These are phyloP conservation scores for Leucoagaricus sp. DNA, from an alignment of 1,284 basidiomycete genomes.

Conservation along the genomic window DNA sequence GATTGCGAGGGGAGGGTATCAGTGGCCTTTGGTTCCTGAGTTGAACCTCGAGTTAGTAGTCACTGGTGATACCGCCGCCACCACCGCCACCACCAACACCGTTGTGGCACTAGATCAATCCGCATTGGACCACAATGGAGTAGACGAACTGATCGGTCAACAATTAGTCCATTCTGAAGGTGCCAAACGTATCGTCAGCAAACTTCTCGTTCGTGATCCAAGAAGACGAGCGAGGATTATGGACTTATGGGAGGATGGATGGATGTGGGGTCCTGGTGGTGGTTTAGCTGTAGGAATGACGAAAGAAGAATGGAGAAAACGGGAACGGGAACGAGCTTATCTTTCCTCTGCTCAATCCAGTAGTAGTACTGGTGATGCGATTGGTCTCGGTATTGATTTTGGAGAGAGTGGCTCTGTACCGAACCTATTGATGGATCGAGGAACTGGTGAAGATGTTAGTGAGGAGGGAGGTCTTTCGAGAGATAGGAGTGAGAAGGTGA, in stretches of 20 bases:
- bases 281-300: conserved; percentile 18
- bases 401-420: conserved; percentile 3
- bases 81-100: too few relatives aligned
- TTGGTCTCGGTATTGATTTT: conserved; percentile 12
- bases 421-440: background rate
- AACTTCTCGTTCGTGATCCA: conserved; percentile 71
- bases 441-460: conserved; percentile 4
- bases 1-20: conserved; percentile 78
- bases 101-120: too few relatives aligned
- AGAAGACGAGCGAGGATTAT: conserved; percentile 56
- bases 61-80: too few relatives aligned
- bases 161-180: conserved; percentile 47
- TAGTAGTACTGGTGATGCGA: too few relatives aligned
- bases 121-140: background rate
- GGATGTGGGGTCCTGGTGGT: conserved; percentile 48
- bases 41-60: background rate
- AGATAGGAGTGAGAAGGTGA: background rate
- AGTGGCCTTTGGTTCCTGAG: conserved; percentile 51
- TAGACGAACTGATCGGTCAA: conserved; percentile 32
- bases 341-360: background rate
- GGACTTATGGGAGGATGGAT: conserved; percentile 68
- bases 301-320: conserved; percentile 23
- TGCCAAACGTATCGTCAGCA: conserved; percentile 55
- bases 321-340: conserved; percentile 7
- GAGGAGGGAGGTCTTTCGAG: background rate